phyloP scores from a whole-genome alignment of 495 filamentous ascomycete genomes.

The Hypoxylon intermedium region DNA sequence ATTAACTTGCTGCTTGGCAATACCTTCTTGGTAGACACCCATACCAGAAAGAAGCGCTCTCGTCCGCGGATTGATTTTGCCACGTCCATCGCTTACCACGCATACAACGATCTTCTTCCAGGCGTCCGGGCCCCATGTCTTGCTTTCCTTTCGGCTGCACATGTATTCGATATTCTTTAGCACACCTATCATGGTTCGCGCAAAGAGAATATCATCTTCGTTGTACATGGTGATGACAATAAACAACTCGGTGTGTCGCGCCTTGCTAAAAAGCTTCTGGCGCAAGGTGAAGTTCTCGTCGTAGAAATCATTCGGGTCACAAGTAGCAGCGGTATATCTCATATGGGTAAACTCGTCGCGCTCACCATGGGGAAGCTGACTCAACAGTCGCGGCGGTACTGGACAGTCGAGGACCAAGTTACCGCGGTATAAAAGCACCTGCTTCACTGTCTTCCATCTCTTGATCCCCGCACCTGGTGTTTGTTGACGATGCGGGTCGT shows the following conservation, averaged over 20 bases:
- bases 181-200: constrained; percentile 94
- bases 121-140: constrained; percentile 97
- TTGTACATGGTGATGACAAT: constrained; percentile 99
- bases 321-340: constrained; percentile 96
- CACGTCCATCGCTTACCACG: constrained; percentile 96
- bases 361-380: constrained; percentile 84
- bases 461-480: constrained; percentile 69
- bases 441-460: constrained; percentile 98
- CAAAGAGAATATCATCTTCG: constrained; percentile 96
- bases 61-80: constrained; percentile 95
- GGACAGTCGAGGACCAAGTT: constrained; percentile 98
- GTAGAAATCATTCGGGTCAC: constrained; percentile 89
- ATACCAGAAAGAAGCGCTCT: constrained; percentile 88
- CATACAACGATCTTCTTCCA: constrained; percentile 99
- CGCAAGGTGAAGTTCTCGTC: constrained; percentile 89
- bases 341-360: constrained; percentile 99
- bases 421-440: constrained; percentile 94
- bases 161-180: constrained; percentile 99
- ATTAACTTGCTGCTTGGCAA: constrained; percentile 98
- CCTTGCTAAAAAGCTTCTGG: constrained; percentile 92
- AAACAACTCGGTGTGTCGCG: constrained; percentile 93
- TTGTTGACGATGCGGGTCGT: constrained; percentile 59
- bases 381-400: constrained; percentile 86
- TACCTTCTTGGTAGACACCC: constrained; percentile 97
- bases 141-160: constrained; percentile 87